These are phyloP conservation scores for Primulina eburnea DNA, from an alignment of 257 asterid species.

Conservation along the genomic window DNA sequence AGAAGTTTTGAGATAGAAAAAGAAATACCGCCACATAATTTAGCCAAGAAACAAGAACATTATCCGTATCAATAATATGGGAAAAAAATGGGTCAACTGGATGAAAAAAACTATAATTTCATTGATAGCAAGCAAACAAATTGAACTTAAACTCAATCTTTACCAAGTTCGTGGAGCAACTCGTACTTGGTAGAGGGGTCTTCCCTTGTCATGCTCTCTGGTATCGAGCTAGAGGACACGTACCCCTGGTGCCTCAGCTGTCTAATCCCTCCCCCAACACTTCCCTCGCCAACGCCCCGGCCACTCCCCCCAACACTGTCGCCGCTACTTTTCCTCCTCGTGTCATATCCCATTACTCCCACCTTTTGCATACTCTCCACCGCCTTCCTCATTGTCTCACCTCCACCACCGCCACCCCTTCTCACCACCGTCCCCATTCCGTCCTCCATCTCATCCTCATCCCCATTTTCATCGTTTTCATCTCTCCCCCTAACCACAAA, in stretches of 20 bases:
- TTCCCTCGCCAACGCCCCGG: conserved; percentile 25
- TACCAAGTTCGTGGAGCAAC: conserved; percentile 95
- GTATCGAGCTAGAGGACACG: conserved; percentile 75
- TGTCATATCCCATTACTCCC: conserved; percentile 60
- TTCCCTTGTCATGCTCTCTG: conserved; percentile 76
- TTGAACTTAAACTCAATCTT: conserved; percentile 25
- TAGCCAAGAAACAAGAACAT: too few species aligned
- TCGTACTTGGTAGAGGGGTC: conserved; percentile 91
- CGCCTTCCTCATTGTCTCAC: conserved; percentile 82
- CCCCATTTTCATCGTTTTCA: conserved; percentile 31
- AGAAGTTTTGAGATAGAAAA: too few species aligned
- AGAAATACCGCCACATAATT: too few species aligned
- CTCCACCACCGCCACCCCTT: conserved; percentile 49
- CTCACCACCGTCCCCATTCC: conserved; percentile 75
- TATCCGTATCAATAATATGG: too few species aligned
- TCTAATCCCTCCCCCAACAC: conserved; percentile 31
- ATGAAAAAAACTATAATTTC: too few species aligned
- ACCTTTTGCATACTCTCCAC: conserved; percentile 94
- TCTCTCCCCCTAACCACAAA: conserved; percentile 61
- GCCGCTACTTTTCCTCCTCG: conserved; percentile 47
- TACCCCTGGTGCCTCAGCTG: conserved; percentile 53
- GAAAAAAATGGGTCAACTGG: too few species aligned
- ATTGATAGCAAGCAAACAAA: too few species aligned
- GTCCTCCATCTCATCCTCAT: conserved; percentile 51
- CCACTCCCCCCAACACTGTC: conserved; percentile 30